Evolutionary conservation across 768 basidiomycete genomes (phyloP), one percentile per base, ranked within the genome.

Genomic region (Termitomyces sp.): DNA sequence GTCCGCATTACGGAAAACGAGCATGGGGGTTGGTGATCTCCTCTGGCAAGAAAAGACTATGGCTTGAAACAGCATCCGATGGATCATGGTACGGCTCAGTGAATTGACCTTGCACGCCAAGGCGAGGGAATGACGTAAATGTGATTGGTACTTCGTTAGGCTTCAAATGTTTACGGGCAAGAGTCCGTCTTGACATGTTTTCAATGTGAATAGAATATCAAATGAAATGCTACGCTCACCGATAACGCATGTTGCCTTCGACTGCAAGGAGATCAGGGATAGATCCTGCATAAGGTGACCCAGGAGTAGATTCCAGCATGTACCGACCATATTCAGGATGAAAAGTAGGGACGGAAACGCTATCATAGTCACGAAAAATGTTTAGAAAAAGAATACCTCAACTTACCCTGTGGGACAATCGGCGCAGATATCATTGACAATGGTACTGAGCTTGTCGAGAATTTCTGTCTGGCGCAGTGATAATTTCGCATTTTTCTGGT

Each of bases 261-360:
- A 99, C 95, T 5, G 87, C 82, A 37, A 98, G 76, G 19, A 98
- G 79, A 69, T 96, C 93, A 24, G 79, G 77, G 40, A 98, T 83
- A 15, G 82, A 87, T 10, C 92, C 93, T 5, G 91, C 88, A 73
- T 98, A 98, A 2, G 97, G 97, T 47, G 87, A 84, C 2, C 97
- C 97, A 0, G 97, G 97, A 0, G 96, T 99, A 2, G 93, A 93
- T 69, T 99, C 97, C 51, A 99, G 80, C 97, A 99, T 99, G 74
- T 91, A 98, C 38, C 95, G 82, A 40, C 97, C 97, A 74, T 98
- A 99, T 71, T 99, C 97, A 17, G 96, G 96, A 66, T 98, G 97
- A 66, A 95, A 98, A 12, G 87, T 89, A 2, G 97, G 97, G 24
- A 93, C 81, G 2, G 84, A 77, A 43, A 84, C 74, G 37, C 88